Conservation (phyloP, 116 monocot species). For the Dioscorea cayenensis region DNA sequence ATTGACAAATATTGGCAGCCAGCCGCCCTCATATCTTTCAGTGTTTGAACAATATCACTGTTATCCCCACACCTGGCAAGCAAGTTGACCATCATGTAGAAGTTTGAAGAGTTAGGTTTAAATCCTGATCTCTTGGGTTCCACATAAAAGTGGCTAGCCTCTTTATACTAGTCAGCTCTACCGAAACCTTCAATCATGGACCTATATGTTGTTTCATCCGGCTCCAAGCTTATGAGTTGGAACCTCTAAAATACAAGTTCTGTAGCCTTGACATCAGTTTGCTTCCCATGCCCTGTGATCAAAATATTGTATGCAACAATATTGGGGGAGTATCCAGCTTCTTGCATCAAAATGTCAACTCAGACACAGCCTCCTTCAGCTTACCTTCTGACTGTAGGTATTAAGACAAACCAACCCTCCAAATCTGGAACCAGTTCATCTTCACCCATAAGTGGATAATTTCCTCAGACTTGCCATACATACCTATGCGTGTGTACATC, state of each 20-base stretch:
- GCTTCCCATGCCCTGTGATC: slow-evolving; percentile 89
- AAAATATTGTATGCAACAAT: slow-evolving; percentile 92
- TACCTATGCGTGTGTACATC: slow-evolving; percentile 61
- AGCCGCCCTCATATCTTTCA: slow-evolving; percentile 54
- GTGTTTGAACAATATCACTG: slow-evolving; percentile 40
- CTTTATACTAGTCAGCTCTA: slow-evolving; percentile 50
- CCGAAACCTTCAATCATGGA: slow-evolving; percentile 95
- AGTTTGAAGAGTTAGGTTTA: slow-evolving; percentile 79
- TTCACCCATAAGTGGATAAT: slow-evolving; percentile 60
- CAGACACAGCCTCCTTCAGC: slow-evolving; percentile 56
- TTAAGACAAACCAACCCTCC: slow-evolving; percentile 86
- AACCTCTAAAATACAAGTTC: slow-evolving; percentile 40
- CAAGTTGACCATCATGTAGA: slow-evolving; percentile 84
- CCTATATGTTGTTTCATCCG: slow-evolving; percentile 86
- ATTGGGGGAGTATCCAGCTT: slow-evolving; percentile 45
- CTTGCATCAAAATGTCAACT: slow-evolving; percentile 48
- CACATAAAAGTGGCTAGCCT: slow-evolving; percentile 49
- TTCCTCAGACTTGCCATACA: slow-evolving; percentile 57
- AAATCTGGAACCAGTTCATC: slow-evolving; percentile 60
- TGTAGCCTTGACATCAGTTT: slow-evolving; percentile 34
- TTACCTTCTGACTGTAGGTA: slow-evolving; percentile 82
- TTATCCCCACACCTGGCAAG: slow-evolving; percentile 69
- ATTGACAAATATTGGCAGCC: slow-evolving; percentile 66
- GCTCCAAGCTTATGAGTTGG: slow-evolving; percentile 38
- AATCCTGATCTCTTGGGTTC: slow-evolving; percentile 66